Evolutionary conservation across 2,329 filamentous ascomycete genomes (phyloP), one percentile per base, ranked within the genome.

Genomic region (Trichocomaceae sp.): DNA sequence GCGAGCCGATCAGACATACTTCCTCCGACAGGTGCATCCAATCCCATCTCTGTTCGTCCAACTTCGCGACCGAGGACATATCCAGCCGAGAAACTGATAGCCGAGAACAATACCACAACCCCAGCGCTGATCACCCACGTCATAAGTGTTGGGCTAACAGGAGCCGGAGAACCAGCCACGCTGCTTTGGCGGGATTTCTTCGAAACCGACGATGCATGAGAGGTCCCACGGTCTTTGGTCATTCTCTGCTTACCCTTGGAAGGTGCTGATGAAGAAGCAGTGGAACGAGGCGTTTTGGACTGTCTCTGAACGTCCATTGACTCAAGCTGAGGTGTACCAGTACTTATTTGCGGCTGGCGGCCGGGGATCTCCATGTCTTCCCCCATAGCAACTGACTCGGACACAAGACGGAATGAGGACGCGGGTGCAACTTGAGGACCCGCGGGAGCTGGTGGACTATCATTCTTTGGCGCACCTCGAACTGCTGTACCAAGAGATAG

Each of bases 401-500:
- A 78, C 0, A 86, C 78, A 20, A 86, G 70, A 23, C 82, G 76
- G 47, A 85, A 77, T 1, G 79, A 74, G 8, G 74, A 72, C 12
- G 81, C 78, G 33, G 63, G 63, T 58, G 62, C 57, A 1, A 69
- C 55, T 19, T 46, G 47, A 17, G 65, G 63, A n/a, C 62, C 60
- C 12, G 62, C 52, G 19, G 57, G 55, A 5, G 60, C 26, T 0
- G 65, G 70, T 47, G 67, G 66, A 39, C 58, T 66, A 47, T 71
- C 73, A 56, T 64, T 64, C 66, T 93, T 96, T 0, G 86, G 83
- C 15, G 93, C 77, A 3, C 87, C 87, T 44, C 93, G 83, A 1
- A 92, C 93, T 0, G 92, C 93, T 2, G 91, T 90, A 0, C 90
- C 92, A 64, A 90, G 95, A n/a, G 92, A 96, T 12, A 99, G 82